These are phyloP conservation scores for Ceratocystiopsis minuta DNA, from an alignment of 2,329 filamentous ascomycete genomes.

Conservation along the genomic window DNA sequence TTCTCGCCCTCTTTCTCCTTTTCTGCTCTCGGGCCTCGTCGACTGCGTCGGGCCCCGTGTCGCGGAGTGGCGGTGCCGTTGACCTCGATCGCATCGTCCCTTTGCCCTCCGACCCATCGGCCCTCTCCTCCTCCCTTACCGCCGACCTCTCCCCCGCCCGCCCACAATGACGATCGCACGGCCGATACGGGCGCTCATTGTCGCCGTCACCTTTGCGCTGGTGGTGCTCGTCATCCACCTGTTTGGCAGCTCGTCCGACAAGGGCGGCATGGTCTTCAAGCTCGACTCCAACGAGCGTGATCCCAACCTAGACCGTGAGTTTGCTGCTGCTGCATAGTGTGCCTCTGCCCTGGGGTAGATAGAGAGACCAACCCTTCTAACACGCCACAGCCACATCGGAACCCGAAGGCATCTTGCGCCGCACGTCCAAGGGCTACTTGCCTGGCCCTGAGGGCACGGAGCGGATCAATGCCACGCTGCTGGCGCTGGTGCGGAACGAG, in stretches of 20 bases:
- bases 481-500: slow-evolving; percentile 82
- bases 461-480: slow-evolving; percentile 82
- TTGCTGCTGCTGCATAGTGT: too few species aligned
- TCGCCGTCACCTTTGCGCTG: slow-evolving; percentile 49
- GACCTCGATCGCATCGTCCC: neutral
- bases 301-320: slow-evolving; percentile 72
- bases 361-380: too few species aligned
- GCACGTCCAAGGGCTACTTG: slow-evolving; percentile 60
- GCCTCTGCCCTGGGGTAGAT: too few species aligned
- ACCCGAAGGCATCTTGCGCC: slow-evolving; percentile 57
- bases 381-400: slow-evolving; percentile 53
- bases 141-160: neutral
- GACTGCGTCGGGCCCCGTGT: too few species aligned
- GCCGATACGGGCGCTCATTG: slow-evolving; percentile 63
- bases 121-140: neutral
- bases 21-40: too few species aligned
- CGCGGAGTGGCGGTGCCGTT: too few species aligned
- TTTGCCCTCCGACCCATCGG: neutral
- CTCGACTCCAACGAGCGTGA: slow-evolving; percentile 42
- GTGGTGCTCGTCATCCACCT: slow-evolving; percentile 65
- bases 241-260: slow-evolving; percentile 34
- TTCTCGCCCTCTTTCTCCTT: too few species aligned
- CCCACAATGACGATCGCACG: slow-evolving; percentile 61
- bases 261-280: slow-evolving; percentile 20
- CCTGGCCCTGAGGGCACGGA: slow-evolving; percentile 56